These are phyloP conservation scores for Fusarium mangiferae DNA, from an alignment of 2,329 filamentous ascomycete genomes.

Conservation along the genomic window DNA sequence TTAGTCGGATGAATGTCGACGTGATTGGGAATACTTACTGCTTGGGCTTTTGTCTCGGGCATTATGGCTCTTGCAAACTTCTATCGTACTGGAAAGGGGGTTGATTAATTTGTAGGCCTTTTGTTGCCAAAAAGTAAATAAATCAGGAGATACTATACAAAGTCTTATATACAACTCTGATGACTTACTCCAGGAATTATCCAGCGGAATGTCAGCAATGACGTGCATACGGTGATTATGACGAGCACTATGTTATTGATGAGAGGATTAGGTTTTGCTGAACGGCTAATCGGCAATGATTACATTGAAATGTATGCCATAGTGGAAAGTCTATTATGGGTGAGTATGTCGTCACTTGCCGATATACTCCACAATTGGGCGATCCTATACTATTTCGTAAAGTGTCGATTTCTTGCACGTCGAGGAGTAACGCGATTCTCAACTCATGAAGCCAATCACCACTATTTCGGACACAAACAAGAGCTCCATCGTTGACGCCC, in stretches of 20 bases:
- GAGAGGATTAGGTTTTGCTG: not conserved
- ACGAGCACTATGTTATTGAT: not conserved
- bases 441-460: not conserved
- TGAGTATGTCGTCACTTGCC: not conserved
- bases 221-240: not conserved
- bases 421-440: not conserved
- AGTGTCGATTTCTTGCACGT: not conserved
- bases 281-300: not conserved
- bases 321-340: not conserved
- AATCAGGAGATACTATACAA: not conserved
- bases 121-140: fast-evolving
- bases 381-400: not conserved
- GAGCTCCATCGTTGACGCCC: fast-evolving
- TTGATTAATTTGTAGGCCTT: fast-evolving
- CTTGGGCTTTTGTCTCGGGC: not conserved
- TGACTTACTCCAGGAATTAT: fast-evolving
- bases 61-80: not conserved
- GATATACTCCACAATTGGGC: not conserved
- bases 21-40: not conserved
- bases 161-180: fast-evolving
- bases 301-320: fast-evolving
- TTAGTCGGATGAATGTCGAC: not conserved
- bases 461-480: not conserved
- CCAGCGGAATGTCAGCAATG: not conserved
- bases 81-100: fast-evolving